A percentile compares a stretch with the other conserved stretches of the same genome.
Conservation (phyloP, 352 stramenopile genomes). For the Thalassiosira oceanica region DNA sequence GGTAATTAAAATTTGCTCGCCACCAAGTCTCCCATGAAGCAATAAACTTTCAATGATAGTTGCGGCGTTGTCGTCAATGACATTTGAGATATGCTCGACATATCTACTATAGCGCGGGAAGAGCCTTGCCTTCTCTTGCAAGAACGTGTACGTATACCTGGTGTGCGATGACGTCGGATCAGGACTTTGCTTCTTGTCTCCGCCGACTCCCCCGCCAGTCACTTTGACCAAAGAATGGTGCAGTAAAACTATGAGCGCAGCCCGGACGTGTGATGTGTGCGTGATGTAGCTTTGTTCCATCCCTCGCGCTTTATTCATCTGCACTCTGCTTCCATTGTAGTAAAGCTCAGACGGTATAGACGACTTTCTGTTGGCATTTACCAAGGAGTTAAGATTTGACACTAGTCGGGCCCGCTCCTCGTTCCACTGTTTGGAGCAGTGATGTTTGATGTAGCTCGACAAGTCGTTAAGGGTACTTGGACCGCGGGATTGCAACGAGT, state of each 20-base stretch:
- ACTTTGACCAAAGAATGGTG: slow-evolving; percentile 67
- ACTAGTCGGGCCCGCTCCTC: slow-evolving; percentile 39
- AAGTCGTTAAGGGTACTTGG: slow-evolving; percentile 29
- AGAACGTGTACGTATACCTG: slow-evolving; percentile 55
- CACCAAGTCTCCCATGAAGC: slow-evolving; percentile 55
- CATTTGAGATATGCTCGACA: slow-evolving; percentile 55
- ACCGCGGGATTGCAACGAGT: slow-evolving; percentile 54
- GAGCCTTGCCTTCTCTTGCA: slow-evolving; percentile 48
- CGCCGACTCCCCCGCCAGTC: slow-evolving; percentile 9
- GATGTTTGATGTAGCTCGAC: slow-evolving; percentile 16
- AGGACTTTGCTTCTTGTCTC: background rate
- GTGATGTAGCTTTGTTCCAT: slow-evolving; percentile 41
- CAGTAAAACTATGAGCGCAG: slow-evolving; percentile 64
- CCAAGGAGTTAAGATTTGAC: slow-evolving; percentile 12
- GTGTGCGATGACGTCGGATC: slow-evolving; percentile 21
- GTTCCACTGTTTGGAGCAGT: slow-evolving; percentile 43
- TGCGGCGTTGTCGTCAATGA: slow-evolving; percentile 54
- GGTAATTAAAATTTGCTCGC: slow-evolving; percentile 44
- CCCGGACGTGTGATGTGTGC: slow-evolving; percentile 42
- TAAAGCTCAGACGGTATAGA: background rate
- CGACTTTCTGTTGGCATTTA: background rate
- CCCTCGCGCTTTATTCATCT: slow-evolving; percentile 43
- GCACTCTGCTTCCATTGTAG: slow-evolving; percentile 22
- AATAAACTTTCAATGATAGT: slow-evolving; percentile 61
- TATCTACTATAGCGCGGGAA: slow-evolving; percentile 61